Conservation (phyloP, 495 filamentous ascomycete genomes). For the Neurospora intermedia region DNA sequence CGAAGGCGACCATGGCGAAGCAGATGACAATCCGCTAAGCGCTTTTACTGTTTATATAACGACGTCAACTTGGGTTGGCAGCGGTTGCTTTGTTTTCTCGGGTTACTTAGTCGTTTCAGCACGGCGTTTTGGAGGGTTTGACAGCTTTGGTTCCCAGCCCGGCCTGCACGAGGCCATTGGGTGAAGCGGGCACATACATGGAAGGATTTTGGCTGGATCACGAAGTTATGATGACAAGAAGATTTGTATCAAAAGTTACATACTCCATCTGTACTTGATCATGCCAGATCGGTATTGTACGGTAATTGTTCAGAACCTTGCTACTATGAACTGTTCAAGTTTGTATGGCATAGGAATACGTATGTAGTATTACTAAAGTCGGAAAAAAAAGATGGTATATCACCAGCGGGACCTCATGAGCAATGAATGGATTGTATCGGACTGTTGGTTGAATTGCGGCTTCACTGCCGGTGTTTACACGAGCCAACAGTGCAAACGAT, state of each 20-base stretch:
- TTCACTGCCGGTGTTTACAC: background rate
- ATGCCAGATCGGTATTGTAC: background rate
- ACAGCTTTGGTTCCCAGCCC: background rate
- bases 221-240: background rate
- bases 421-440: background rate
- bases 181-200: background rate
- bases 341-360: background rate
- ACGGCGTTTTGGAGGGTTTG: conserved; percentile 25
- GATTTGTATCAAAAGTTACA: background rate
- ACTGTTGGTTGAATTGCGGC: background rate
- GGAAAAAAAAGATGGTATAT: background rate
- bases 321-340: background rate
- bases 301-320: background rate
- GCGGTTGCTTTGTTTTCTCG: conserved; percentile 31
- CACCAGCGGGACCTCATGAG: background rate
- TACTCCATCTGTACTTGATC: background rate
- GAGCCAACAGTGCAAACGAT: background rate
- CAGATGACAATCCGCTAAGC: conserved; percentile 92
- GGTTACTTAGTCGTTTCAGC: conserved; percentile 31
- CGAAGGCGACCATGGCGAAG: conserved; percentile 67
- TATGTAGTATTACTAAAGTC: background rate
- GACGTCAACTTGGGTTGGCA: conserved; percentile 16
- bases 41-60: background rate
- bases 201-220: background rate
- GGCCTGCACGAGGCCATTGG: background rate